These are phyloP conservation scores for Perkinsus marinus DNA, from an alignment of 169 alveolate species.

Conservation along the genomic window DNA sequence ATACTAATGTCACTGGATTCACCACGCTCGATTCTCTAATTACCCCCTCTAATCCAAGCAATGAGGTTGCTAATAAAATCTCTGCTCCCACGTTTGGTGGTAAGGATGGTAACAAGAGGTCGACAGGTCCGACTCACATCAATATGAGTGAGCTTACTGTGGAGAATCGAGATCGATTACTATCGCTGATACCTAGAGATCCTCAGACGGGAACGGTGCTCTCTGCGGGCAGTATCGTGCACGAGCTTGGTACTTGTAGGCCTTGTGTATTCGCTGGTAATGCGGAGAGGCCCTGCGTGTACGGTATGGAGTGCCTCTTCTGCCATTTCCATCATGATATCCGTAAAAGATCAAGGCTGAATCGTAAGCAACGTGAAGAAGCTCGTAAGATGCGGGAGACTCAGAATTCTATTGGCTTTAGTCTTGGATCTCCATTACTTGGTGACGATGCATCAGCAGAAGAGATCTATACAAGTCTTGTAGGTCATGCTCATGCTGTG, in stretches of 20 bases:
- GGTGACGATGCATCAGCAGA: neutral
- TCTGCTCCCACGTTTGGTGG: too few species aligned
- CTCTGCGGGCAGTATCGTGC: neutral
- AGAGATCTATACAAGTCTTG: neutral
- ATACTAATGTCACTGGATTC: neutral
- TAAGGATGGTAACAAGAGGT: neutral
- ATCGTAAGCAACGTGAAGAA: neutral
- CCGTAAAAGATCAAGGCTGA: neutral
- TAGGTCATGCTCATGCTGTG: neutral
- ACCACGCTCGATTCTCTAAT: too few species aligned
- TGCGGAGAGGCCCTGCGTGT: neutral
- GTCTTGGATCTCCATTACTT: neutral
- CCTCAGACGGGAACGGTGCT: neutral
- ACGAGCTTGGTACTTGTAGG: neutral
- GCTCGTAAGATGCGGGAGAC: neutral
- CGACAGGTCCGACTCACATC: neutral
- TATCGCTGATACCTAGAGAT: neutral
- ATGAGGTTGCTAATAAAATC: too few species aligned
- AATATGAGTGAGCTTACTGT: neutral
- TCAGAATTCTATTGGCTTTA: neutral
- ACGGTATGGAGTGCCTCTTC: neutral
- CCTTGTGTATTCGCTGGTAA: neutral
- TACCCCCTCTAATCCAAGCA: too few species aligned
- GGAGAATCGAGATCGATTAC: neutral
- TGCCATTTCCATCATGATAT: neutral